These are phyloP conservation scores for Mycena crocata DNA, from an alignment of 768 basidiomycete genomes.

Conservation along the genomic window DNA sequence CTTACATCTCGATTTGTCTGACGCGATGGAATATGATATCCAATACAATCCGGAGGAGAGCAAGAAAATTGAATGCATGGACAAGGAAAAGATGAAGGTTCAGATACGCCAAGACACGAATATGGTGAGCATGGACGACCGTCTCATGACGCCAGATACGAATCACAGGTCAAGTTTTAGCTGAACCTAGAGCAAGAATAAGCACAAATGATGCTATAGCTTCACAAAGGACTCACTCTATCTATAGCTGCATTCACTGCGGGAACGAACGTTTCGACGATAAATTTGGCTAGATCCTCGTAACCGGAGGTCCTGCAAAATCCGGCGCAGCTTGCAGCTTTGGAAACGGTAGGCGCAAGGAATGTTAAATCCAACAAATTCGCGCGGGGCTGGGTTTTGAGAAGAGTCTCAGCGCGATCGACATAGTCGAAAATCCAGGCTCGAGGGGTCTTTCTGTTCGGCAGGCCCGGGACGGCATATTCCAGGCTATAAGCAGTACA, in stretches of 20 bases:
- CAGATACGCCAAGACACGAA: no score
- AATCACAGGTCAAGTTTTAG: no score
- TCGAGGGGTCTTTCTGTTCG: not conserved
- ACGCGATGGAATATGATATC: no score
- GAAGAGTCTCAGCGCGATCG: not conserved
- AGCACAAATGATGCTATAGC: no score
- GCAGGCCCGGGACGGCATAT: not conserved
- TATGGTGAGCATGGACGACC: no score
- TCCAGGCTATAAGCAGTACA: not conserved
- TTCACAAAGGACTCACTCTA: no score
- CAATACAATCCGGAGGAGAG: no score
- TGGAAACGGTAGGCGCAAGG: not conserved
- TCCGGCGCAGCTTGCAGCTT: not conserved
- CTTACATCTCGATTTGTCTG: no score
- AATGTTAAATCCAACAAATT: not conserved
- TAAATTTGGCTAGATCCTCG: not conserved
- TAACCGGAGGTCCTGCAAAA: not conserved
- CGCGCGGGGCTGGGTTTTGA: not conserved
- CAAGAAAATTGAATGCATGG: no score
- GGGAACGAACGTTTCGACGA: not conserved
- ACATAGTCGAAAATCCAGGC: constrained; percentile 10
- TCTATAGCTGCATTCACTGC: not conserved
- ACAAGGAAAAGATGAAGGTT: no score
- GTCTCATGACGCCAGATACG: no score
- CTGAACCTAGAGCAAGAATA: no score